These are phyloP conservation scores for Anthracocystis setariae DNA, from an alignment of 1,284 basidiomycete genomes.

Conservation along the genomic window DNA sequence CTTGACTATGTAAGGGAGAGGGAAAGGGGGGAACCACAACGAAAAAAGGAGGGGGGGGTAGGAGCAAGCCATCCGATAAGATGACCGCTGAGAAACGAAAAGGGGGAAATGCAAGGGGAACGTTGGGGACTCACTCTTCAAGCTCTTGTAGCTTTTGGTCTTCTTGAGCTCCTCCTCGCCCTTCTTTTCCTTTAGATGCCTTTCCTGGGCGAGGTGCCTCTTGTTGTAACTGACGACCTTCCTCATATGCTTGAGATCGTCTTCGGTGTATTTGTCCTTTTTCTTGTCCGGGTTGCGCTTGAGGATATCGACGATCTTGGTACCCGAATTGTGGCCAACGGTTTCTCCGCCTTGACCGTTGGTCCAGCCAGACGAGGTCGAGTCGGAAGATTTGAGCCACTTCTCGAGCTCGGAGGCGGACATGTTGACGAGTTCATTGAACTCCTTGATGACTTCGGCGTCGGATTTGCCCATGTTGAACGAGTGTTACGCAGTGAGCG, in stretches of 20 bases:
- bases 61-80: too few relatives aligned
- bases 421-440: conserved; percentile 67
- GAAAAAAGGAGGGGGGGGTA: background rate
- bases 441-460: conserved; percentile 56
- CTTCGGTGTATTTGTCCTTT: conserved; percentile 59
- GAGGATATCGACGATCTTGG: conserved; percentile 64
- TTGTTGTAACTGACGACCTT: conserved; percentile 67
- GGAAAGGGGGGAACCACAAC: background rate
- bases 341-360: conserved; percentile 55
- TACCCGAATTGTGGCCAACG: conserved; percentile 59
- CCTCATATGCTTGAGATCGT: conserved; percentile 66
- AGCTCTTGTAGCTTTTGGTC: conserved; percentile 56
- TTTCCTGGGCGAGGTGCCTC: conserved; percentile 64
- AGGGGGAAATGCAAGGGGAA: conserved; percentile 18
- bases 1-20: background rate
- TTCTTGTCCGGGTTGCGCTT: conserved; percentile 65
- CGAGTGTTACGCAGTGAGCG: background rate
- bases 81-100: conserved; percentile 3
- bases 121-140: conserved; percentile 45
- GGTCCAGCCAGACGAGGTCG: conserved; percentile 54
- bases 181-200: conserved; percentile 57
- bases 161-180: conserved; percentile 53
- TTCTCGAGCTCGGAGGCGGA: conserved; percentile 57
- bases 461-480: conserved; percentile 54
- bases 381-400: conserved; percentile 63